Evolutionary conservation across 2,329 filamentous ascomycete species (phyloP).

Genomic region (Pseudogymnoascus sp.): DNA sequence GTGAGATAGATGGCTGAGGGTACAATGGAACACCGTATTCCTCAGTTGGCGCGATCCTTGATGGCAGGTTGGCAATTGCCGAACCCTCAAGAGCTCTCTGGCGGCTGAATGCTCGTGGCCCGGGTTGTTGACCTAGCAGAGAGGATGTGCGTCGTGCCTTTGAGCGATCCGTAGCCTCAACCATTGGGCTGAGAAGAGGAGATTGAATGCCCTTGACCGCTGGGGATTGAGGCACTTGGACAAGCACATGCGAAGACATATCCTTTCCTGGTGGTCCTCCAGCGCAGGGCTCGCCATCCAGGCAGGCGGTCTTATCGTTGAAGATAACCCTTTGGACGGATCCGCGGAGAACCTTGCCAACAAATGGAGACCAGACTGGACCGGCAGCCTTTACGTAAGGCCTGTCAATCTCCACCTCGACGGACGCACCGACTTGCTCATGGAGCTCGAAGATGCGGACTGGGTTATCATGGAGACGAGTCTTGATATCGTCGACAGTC

Average conservation of each 20-base stretch:
- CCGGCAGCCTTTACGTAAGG: constrained; percentile 49
- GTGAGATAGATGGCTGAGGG: constrained; percentile 42
- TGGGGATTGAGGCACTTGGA: constrained; percentile 45
- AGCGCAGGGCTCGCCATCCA: constrained; percentile 56
- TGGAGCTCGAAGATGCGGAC: constrained; percentile 76
- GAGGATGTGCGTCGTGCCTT: constrained; percentile 26
- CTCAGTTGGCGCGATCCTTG: constrained; percentile 30
- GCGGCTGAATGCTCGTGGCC: constrained; percentile 29
- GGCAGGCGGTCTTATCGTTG: constrained; percentile 63
- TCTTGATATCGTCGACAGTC: constrained; percentile 64
- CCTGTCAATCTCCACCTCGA: constrained; percentile 70
- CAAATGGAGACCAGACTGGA: constrained; percentile 60
- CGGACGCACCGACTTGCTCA: constrained; percentile 62
- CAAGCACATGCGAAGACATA: constrained; percentile 59
- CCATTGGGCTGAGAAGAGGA: constrained; percentile 22
- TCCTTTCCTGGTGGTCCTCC: constrained; percentile 57
- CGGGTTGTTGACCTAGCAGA: constrained; percentile 23
- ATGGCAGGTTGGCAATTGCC: constrained; percentile 25
- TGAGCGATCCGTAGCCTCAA: constrained; percentile 28
- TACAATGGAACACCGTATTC: constrained; percentile 40
- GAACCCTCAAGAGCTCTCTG: constrained; percentile 30
- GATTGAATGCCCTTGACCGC: constrained; percentile 38
- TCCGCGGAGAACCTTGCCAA: constrained; percentile 58
- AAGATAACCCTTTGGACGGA: constrained; percentile 69
- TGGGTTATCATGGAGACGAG: constrained; percentile 66